These are phyloP conservation scores for Blastobotrys ciferrii DNA, from an alignment of 1,139 yeast species.

Conservation along the genomic window DNA sequence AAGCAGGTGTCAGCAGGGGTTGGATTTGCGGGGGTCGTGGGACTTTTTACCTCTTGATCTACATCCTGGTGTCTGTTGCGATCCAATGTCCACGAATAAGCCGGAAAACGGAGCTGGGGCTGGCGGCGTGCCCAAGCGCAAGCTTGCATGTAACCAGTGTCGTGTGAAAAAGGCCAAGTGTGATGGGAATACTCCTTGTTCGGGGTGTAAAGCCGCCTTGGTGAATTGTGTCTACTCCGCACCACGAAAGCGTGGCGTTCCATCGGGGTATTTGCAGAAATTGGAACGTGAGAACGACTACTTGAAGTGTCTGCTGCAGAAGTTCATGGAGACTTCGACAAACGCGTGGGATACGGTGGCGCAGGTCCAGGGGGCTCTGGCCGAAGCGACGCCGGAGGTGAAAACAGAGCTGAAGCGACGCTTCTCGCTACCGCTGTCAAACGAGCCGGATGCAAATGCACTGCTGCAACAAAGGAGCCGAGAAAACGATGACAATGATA, in stretches of 20 bases:
- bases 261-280: constrained; percentile 15
- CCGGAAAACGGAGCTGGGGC: neutral
- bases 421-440: neutral
- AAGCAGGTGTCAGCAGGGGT: neutral
- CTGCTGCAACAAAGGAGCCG: neutral
- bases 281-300: constrained; percentile 13
- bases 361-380: neutral
- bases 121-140: neutral
- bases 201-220: constrained; percentile 3
- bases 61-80: no score
- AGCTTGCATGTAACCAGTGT: constrained; percentile 17
- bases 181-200: constrained; percentile 14
- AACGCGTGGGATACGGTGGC: neutral
- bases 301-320: constrained; percentile 9
- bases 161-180: constrained; percentile 16
- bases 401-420: neutral
- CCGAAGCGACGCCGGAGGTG: neutral
- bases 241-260: constrained; percentile 16
- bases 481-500: neutral
- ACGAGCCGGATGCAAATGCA: neutral
- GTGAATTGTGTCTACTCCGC: constrained; percentile 11
- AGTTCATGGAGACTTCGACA: neutral
- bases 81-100: neutral
- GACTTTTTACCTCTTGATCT: neutral
- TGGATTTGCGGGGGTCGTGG: neutral